These are phyloP conservation scores for Chrysopogon serrulatus DNA, from an alignment of 176 grass and related monocot genomes.

Conservation along the genomic window DNA sequence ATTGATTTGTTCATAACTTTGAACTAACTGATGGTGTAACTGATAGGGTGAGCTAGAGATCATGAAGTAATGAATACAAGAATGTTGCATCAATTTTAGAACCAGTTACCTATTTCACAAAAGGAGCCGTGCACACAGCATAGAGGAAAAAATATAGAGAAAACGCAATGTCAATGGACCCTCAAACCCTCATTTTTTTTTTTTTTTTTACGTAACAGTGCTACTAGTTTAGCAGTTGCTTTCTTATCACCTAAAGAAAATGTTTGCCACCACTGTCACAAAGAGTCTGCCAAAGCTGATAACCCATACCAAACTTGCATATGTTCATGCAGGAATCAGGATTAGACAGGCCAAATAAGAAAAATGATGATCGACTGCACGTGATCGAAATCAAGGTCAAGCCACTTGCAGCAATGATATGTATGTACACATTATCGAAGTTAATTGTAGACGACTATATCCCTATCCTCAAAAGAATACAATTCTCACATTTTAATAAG, in stretches of 20 bases:
- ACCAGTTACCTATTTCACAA: not conserved
- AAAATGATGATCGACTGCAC: not conserved
- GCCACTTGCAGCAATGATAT: not conserved
- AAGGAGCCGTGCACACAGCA: not conserved
- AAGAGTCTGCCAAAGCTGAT: not conserved
- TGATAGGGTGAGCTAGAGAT: not conserved
- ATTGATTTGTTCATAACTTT: not conserved
- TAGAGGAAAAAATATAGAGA: not conserved
- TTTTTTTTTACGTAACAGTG: not conserved
- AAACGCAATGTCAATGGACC: not conserved
- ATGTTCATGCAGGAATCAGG: not conserved
- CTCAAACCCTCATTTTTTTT: not conserved
- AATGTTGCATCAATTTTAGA: not conserved
- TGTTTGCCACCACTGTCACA: not conserved
- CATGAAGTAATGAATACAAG: not conserved
- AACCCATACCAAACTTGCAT: not conserved
- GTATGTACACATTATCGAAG: not conserved
- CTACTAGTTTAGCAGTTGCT: not conserved
- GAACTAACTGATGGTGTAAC: not conserved
- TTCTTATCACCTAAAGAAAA: not conserved
- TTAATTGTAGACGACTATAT: not conserved
- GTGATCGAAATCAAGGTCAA: conserved; percentile 30
- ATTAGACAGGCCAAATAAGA: not conserved
- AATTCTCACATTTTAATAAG: no score
- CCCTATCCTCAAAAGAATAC: no score